phyloP scores from a whole-genome alignment of 148 eudicot species.

The Oxyria digyna region DNA sequence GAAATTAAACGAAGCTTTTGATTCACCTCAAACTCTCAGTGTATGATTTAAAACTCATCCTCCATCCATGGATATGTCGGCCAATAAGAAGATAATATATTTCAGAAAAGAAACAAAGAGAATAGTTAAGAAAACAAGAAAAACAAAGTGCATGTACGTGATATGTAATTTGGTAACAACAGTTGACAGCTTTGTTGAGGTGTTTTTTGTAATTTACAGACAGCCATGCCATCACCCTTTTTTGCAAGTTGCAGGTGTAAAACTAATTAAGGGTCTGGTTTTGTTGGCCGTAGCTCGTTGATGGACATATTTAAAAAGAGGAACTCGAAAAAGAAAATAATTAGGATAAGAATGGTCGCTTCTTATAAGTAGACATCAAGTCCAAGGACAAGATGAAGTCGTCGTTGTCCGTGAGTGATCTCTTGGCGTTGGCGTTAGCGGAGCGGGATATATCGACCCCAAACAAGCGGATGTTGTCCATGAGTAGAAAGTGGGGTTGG shows the following conservation, averaged over 20 bases:
- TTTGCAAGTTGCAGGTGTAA: slow-evolving; percentile 5
- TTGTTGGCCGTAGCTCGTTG: too few relatives aligned
- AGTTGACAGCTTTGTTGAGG: slow-evolving; percentile 7
- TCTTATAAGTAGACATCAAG: slow-evolving; percentile 22
- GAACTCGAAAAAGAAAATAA: not conserved
- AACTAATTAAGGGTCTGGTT: too few relatives aligned
- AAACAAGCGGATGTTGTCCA: slow-evolving; percentile 56
- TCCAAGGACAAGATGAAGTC: slow-evolving; percentile 14
- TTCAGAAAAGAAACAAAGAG: not conserved
- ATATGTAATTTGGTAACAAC: not conserved
- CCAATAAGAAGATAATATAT: not conserved
- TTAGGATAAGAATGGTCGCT: slow-evolving; percentile 5
- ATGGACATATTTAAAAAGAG: not conserved
- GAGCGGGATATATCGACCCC: slow-evolving; percentile 70
- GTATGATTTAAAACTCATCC: not conserved
- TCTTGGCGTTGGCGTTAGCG: slow-evolving; percentile 13
- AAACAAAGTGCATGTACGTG: not conserved
- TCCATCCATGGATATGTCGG: slow-evolving; percentile 4
- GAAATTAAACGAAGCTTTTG: not conserved
- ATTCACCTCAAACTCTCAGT: not conserved
- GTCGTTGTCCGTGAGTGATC: slow-evolving; percentile 17
- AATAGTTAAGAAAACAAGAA: not conserved
- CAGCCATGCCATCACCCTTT: not conserved
- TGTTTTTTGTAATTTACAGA: slow-evolving; percentile 8
- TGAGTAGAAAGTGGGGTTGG: too few relatives aligned